These are phyloP conservation scores for Apophysomyces ossiformis DNA, from an alignment of 371 early-diverging fungal genomes.

Conservation along the genomic window DNA sequence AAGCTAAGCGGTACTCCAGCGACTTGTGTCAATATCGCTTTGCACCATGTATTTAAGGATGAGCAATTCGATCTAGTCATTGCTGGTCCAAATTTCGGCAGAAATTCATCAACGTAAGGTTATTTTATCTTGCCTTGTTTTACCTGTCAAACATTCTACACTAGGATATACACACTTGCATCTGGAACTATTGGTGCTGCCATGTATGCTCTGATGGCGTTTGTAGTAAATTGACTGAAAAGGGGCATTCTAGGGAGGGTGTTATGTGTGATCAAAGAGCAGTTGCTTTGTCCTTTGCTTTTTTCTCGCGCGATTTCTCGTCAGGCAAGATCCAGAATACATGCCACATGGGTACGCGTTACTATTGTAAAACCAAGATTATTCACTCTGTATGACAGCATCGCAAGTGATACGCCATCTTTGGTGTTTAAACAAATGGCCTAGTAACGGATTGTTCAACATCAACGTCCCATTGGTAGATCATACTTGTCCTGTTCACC, in stretches of 20 bases:
- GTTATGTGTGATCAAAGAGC: conserved; percentile 40
- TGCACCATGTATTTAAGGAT: conserved; percentile 43
- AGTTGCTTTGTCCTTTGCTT: conserved; percentile 49
- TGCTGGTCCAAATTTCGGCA: conserved; percentile 49
- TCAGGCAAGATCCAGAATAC: conserved; percentile 30
- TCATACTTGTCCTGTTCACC: conserved; percentile 35
- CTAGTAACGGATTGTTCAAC: conserved; percentile 39
- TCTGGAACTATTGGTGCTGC: conserved; percentile 55
- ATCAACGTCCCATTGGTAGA: conserved; percentile 48
- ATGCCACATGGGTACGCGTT: conserved; percentile 36
- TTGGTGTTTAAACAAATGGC: conserved; percentile 38
- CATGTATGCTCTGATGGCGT: conserved; percentile 24
- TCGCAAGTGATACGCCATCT: conserved; percentile 38
- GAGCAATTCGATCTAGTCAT: conserved; percentile 48
- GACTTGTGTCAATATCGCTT: conserved; percentile 47
- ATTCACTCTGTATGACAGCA: conserved; percentile 18
- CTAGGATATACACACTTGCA: conserved; percentile 43
- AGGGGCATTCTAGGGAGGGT: conserved; percentile 30
- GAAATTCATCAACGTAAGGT: conserved; percentile 44
- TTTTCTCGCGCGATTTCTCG: conserved; percentile 31
- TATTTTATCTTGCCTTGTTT: neutral
- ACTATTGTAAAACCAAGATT: neutral
- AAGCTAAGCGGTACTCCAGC: conserved; percentile 50
- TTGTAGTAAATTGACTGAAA: neutral
- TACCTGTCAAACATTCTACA: neutral